A percentile compares a stretch with the other conserved stretches of the same genome.
phyloP scores from a whole-genome alignment of 257 asterid genomes.

The Cinchona pubescens region DNA sequence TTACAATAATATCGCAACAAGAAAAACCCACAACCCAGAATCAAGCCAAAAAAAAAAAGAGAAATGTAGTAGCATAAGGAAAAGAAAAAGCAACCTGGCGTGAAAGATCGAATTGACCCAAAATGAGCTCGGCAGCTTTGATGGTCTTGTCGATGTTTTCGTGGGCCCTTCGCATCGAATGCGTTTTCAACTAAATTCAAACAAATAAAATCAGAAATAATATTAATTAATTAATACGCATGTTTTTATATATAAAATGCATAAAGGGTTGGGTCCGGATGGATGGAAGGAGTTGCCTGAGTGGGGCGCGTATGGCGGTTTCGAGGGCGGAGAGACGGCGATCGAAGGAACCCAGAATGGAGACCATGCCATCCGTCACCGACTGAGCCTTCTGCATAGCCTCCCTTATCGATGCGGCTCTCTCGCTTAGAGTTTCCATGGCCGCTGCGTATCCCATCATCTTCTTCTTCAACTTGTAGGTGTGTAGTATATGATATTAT shows the following conservation, averaged over 20 bases:
- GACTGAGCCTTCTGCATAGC: constrained; percentile 79
- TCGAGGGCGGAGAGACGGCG: constrained; percentile 97
- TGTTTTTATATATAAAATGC: no score
- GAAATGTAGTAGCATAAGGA: neutral
- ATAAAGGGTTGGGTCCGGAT: no score
- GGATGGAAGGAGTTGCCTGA: constrained; percentile 71
- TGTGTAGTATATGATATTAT: no score
- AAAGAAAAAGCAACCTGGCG: constrained; percentile 54
- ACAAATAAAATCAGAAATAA: no score
- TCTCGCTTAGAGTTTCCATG: constrained; percentile 67
- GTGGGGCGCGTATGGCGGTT: constrained; percentile 99
- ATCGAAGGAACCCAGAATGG: constrained; percentile 92
- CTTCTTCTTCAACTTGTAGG: neutral
- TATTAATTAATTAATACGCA: no score
- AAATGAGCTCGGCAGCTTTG: constrained; percentile 66
- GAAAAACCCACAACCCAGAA: neutral
- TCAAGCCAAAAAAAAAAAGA: neutral
- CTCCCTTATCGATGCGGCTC: constrained; percentile 70
- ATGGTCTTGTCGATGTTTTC: constrained; percentile 82
- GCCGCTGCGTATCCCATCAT: constrained; percentile 49
- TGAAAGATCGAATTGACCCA: constrained; percentile 70
- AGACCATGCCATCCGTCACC: constrained; percentile 74
- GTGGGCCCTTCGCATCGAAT: constrained; percentile 89
- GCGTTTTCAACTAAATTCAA: constrained; percentile 89
- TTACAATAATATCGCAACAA: no score